These are phyloP conservation scores for Naumovozyma baii DNA, from an alignment of 805 yeast genomes.

Conservation along the genomic window DNA sequence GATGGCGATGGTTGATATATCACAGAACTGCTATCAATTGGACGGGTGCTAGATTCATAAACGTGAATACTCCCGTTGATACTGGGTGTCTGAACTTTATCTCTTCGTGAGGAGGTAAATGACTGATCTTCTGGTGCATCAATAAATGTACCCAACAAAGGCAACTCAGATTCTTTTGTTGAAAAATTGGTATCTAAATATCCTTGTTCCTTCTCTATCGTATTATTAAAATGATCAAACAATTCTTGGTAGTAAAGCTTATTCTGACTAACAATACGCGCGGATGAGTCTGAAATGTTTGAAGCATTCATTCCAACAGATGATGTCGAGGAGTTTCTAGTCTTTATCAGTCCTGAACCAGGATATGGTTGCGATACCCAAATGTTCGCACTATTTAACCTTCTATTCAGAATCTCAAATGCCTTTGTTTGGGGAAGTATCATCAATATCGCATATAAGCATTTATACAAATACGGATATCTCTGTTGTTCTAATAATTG, in stretches of 20 bases:
- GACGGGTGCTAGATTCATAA: constrained; percentile 3
- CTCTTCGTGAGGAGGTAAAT: neutral
- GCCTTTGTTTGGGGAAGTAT: constrained; percentile 89
- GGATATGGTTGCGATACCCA: constrained; percentile 18
- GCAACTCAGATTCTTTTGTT: constrained; percentile 3
- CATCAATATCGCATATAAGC: constrained; percentile 88
- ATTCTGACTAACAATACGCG: constrained; percentile 21
- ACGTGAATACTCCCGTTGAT: neutral
- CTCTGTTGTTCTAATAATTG: constrained; percentile 83
- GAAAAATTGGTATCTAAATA: constrained; percentile 1
- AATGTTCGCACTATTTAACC: constrained; percentile 42
- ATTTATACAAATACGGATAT: constrained; percentile 72
- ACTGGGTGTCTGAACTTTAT: neutral
- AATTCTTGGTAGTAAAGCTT: constrained; percentile 21
- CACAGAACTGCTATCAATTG: constrained; percentile 9
- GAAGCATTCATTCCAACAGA: constrained; percentile 9
- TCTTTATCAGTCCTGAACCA: constrained; percentile 3
- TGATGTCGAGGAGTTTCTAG: neutral
- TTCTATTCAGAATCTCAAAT: constrained; percentile 66
- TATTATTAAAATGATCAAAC: constrained; percentile 23
- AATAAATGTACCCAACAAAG: constrained; percentile 5
- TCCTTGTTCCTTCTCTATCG: constrained; percentile 3
- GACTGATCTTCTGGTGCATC: constrained; percentile 5
- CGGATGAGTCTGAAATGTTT: constrained; percentile 13
- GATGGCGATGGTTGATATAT: constrained; percentile 1